phyloP scores from a whole-genome alignment of 345 rosid genomes.

The Murraya koenigii region DNA sequence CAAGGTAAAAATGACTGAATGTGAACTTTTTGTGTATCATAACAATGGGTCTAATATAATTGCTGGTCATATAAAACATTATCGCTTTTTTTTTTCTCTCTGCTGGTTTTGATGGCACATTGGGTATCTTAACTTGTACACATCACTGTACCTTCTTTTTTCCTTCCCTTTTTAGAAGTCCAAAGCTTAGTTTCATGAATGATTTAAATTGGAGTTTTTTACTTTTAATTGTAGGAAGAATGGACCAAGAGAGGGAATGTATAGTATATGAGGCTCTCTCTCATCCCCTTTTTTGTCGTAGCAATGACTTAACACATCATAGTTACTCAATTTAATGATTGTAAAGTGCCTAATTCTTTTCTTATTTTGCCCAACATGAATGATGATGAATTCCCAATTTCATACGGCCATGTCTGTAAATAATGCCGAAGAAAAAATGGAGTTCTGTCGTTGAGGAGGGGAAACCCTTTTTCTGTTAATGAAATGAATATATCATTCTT shows the following conservation, averaged over 20 bases:
- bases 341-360: neutral
- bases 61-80: neutral
- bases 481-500: neutral
- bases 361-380: neutral
- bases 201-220: constrained; percentile 17
- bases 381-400: neutral
- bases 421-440: neutral
- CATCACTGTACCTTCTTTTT: constrained; percentile 21
- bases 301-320: constrained; percentile 8
- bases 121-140: constrained; percentile 27
- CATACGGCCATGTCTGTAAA: neutral
- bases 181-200: constrained; percentile 14
- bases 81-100: constrained; percentile 4
- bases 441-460: neutral
- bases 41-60: constrained; percentile 29
- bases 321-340: neutral
- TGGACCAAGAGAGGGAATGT: constrained; percentile 10
- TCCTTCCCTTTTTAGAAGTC: constrained; percentile 15
- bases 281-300: neutral
- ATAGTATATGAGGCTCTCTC: constrained; percentile 14
- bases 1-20: constrained; percentile 29
- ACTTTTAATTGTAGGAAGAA: constrained; percentile 23
- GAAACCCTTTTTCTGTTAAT: neutral
- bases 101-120: constrained; percentile 20
- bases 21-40: constrained; percentile 39